These are phyloP conservation scores for Pichiaceae sp. DNA, from an alignment of 1,139 yeast species.

Conservation along the genomic window DNA sequence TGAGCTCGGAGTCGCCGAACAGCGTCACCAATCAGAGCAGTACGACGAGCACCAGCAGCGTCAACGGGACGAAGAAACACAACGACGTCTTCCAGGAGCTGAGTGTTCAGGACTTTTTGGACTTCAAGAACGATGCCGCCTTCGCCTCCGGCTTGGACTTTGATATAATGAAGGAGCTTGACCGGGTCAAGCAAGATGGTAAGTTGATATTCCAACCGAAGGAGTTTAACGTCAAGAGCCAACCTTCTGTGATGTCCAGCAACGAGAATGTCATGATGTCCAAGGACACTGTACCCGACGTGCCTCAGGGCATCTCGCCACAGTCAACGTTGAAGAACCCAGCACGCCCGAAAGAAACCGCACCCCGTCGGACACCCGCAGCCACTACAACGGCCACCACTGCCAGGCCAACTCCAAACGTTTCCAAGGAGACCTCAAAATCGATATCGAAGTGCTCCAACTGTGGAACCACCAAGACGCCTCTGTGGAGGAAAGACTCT, in stretches of 20 bases:
- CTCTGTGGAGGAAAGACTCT: slow-evolving; percentile 52
- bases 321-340: slow-evolving; percentile 1
- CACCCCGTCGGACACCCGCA: too few relatives aligned
- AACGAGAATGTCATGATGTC: slow-evolving; percentile 10
- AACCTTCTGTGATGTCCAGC: slow-evolving; percentile 15
- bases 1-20: slow-evolving; percentile 6
- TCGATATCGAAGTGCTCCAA: slow-evolving; percentile 33
- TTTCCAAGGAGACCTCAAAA: slow-evolving; percentile 18
- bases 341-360: too few relatives aligned
- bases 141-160: slow-evolving; percentile 13
- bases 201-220: slow-evolving; percentile 7
- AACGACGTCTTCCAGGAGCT: slow-evolving; percentile 6
- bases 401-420: neutral
- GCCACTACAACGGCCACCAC: neutral
- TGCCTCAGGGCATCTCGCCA: slow-evolving; percentile 1
- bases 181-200: slow-evolving; percentile 3
- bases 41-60: neutral
- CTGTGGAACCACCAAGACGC: slow-evolving; percentile 49
- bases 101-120: slow-evolving; percentile 17
- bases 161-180: slow-evolving; percentile 14
- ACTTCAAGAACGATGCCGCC: slow-evolving; percentile 16
- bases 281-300: neutral
- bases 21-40: slow-evolving; percentile 3
- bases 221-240: slow-evolving; percentile 13
- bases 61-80: neutral